Evolutionary conservation across 108 stramenopile species (phyloP), one percentile per base, ranked within the genome.

Genomic region (Cyclotella sp.): DNA sequence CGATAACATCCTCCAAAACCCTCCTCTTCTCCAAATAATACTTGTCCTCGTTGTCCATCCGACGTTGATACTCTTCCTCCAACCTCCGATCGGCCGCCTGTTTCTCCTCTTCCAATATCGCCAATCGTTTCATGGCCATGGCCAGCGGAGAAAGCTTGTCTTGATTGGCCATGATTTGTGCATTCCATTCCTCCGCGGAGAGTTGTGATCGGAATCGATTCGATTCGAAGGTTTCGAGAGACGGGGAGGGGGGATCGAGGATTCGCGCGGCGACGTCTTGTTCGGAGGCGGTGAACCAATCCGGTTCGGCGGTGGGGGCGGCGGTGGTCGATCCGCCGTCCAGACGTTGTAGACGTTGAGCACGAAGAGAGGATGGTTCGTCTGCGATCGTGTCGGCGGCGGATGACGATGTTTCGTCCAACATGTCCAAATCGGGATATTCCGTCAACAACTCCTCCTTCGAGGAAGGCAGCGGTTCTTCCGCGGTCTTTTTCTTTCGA

Each of bases 41-140:
- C 47, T 72, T 82, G 66, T 96, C 90, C 67, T 93, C 93, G 47
- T 89, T 77, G 46, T 86, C 86, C 64, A 83, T 84, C 70, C 93
- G 83, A 51, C 84, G 46, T 63, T 76, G 73, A 65, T 88, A 93
- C 71, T 96, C 95, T 71, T 96, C 91, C 80, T 94, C 88, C 69
- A 96, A 76, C 16, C 90, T 77, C 42, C 44, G 45, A 72, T 90
- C 85, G 0, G 83, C 90, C 8, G 91, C 93, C 19, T 75, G 69
- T 72, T 89, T 93, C 81, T 96, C 95, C 60, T 94, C 88, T 61
- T 96, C 93, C 63, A 96, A 78, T 49, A 92, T 59, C 6, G 93
- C 93, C 44, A 96, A 71, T 30, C 84, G 84, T 70, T 93, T 76
- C 93, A 92, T 92, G 8, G 92, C 81, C 55, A 75, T 77, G 58